phyloP scores from a whole-genome alignment of 176 grass and related monocot species.

The Puccinellia tenuiflora region DNA sequence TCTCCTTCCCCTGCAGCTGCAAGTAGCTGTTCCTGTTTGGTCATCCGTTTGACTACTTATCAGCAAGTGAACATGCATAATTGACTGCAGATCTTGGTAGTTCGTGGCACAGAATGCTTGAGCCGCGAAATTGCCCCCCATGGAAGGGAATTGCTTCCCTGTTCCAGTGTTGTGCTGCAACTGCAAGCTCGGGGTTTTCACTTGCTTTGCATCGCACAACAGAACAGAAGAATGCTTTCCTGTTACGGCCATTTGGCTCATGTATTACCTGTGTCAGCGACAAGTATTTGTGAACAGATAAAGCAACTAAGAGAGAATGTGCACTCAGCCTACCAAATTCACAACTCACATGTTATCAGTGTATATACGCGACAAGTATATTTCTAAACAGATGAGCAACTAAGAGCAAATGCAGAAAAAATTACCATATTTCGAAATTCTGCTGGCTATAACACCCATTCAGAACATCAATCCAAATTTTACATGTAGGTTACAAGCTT shows the following conservation, averaged over 20 bases:
- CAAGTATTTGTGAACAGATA: not conserved
- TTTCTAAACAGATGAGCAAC: not conserved
- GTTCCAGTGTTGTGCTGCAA: not conserved
- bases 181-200: not conserved
- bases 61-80: conserved; percentile 4
- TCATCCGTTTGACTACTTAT: not conserved
- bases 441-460: not conserved
- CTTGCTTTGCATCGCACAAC: not conserved
- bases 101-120: not conserved
- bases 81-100: not conserved
- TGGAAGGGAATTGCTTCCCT: not conserved
- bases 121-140: not conserved
- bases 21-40: not conserved
- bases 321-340: not conserved
- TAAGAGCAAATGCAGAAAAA: not conserved
- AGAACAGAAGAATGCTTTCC: too few species aligned
- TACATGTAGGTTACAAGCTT: not conserved
- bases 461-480: not conserved
- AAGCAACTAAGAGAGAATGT: not conserved
- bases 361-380: not conserved
- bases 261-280: too few species aligned
- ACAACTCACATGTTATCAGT: not conserved
- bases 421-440: not conserved
- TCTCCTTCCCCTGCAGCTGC: not conserved
- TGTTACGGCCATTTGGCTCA: not conserved